These are phyloP conservation scores for Xylaria multiplex DNA, from an alignment of 2,329 filamentous ascomycete genomes.

Conservation along the genomic window DNA sequence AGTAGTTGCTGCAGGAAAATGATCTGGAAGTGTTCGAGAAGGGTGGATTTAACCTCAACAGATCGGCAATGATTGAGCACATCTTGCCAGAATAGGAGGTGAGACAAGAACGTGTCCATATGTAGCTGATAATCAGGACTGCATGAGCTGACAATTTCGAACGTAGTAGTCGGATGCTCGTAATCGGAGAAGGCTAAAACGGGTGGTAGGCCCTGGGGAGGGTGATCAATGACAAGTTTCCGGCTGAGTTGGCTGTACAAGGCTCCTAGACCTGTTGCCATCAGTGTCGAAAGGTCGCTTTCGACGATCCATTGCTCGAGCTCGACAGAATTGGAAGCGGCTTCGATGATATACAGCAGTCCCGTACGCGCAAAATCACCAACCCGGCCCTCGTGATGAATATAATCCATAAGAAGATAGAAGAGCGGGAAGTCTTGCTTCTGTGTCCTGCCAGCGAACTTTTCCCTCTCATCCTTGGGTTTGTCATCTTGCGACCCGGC, in stretches of 20 bases:
- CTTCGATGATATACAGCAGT: conserved; percentile 93
- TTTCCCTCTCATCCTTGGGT: conserved; percentile 63
- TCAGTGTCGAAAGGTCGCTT: conserved; percentile 93
- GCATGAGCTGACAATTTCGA: conserved; percentile 78
- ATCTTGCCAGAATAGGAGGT: conserved; percentile 97
- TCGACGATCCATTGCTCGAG: conserved; percentile 97
- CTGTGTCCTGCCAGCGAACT: conserved; percentile 85
- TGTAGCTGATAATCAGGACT: conserved; percentile 83
- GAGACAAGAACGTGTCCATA: conserved; percentile 91
- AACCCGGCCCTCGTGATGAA: conserved; percentile 92
- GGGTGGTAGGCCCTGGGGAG: conserved; percentile 78
- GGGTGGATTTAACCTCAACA: conserved; percentile 87
- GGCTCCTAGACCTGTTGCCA: conserved; percentile 94
- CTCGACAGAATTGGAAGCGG: conserved; percentile 81
- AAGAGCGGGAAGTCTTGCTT: conserved; percentile 95
- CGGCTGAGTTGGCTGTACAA: conserved; percentile 73
- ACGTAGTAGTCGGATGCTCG: conserved; percentile 73
- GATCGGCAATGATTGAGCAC: conserved; percentile 95
- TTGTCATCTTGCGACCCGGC: conserved; percentile 50
- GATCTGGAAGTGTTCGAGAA: conserved; percentile 96
- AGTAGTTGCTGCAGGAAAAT: conserved; percentile 94
- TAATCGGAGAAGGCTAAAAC: conserved; percentile 92
- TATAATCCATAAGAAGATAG: conserved; percentile 94
- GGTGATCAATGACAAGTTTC: conserved; percentile 83
- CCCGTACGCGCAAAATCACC: conserved; percentile 97